Base-by-base conservation (phyloP, 768 basidiomycete species). In the Mycena belliarum region DNA sequence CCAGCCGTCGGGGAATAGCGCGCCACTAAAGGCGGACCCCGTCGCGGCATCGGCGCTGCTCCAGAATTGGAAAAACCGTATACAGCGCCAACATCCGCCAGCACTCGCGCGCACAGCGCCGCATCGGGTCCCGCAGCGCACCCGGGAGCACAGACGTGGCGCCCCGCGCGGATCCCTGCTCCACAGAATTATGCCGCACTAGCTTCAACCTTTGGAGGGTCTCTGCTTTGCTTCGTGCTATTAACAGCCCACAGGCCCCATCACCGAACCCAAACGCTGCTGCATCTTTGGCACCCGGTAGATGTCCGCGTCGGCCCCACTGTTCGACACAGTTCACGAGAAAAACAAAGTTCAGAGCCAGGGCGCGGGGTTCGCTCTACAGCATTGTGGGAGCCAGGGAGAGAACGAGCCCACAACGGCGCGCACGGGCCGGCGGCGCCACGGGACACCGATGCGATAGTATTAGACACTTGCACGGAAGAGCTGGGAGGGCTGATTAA, bases 401-500 rank as follows among this genome's bases (percentile, higher is more conserved):
- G 25, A 29, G 20, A 37, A 11, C 21, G 28, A 23, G 12, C 8
- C 9, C 28, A 41, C 29, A 32, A 18, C 49, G 55, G 49, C 16
- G 23, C 25, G 33, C 11, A 29, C 56, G 49, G 56, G 28, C 56
- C 56, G 55, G 48, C 35, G 25, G 23, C n/a, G 3, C 32, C 33
- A 35, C 46, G 42, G 16, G 29, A 35, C 29, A 18, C n/a, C n/a
- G n/a, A n/a, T 49, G 12, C 46, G 41, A 16, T 37, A 2, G n/a
- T n/a, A n/a, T n/a, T n/a, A n/a, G 29, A 43, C 24, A 11, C n/a
- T 29, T 57, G 55, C 29, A 46, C n/a, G 42, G 42, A 26, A 28
- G 44, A 57, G 41, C 45, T 41, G 12, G 25, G 47, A 50, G 26
- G 55, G n/a, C 21, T 51, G 56, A 57, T 57, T 51, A 33, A 50